These are phyloP conservation scores for Chalara sp. DNA, from an alignment of 2,329 filamentous ascomycete genomes.

Conservation along the genomic window DNA sequence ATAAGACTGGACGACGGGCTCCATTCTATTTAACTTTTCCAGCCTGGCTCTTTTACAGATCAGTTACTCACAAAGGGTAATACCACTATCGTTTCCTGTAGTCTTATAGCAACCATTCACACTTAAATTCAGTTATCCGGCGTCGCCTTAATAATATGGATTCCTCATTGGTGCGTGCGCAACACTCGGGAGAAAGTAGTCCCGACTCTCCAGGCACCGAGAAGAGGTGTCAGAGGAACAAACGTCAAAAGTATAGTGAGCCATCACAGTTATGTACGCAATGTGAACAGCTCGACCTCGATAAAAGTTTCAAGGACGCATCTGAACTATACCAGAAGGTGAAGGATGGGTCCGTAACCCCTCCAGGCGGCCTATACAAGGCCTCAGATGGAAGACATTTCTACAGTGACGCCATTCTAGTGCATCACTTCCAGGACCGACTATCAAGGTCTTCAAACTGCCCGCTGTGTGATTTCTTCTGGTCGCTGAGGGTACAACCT, in stretches of 20 bases:
- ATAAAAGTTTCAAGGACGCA: not conserved
- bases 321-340: not conserved
- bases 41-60: too few relatives aligned
- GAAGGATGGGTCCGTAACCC: not conserved
- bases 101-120: too few relatives aligned
- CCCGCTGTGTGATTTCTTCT: slow-evolving; percentile 2
- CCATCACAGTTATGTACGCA: not conserved
- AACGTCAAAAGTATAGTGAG: not conserved
- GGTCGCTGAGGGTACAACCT: not conserved
- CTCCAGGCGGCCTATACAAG: not conserved
- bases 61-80: too few relatives aligned
- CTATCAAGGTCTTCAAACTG: slow-evolving; percentile 1
- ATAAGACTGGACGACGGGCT: too few relatives aligned
- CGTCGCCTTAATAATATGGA: too few relatives aligned
- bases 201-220: too few relatives aligned
- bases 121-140: too few relatives aligned
- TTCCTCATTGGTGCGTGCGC: too few relatives aligned
- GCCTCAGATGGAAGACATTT: slow-evolving; percentile 3
- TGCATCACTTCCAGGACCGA: slow-evolving; percentile 3
- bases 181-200: too few relatives aligned
- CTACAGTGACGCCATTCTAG: slow-evolving; percentile 1
- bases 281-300: not conserved
- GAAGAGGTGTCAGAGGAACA: not conserved
- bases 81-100: too few relatives aligned
- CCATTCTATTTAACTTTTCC: too few relatives aligned